Conservation (phyloP, 176 grass and related monocot genomes). For the sorghum (Sorghum bicolor) region DNA sequence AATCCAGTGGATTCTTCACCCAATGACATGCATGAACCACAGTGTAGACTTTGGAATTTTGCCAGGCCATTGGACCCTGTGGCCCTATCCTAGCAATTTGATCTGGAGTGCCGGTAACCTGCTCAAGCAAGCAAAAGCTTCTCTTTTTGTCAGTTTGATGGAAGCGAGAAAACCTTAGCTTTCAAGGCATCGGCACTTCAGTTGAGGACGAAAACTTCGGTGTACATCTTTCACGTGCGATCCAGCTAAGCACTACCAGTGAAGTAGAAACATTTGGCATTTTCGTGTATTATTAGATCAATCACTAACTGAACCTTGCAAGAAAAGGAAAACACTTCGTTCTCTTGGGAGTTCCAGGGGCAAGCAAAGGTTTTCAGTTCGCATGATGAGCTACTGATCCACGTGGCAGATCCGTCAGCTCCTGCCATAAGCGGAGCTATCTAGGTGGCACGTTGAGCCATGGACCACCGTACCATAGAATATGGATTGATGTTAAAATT, state of each 20-base stretch:
- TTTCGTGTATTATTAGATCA: not conserved
- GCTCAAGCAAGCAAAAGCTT: not conserved
- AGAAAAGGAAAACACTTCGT: not conserved
- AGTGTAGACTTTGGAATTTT: not conserved
- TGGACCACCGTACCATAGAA: too few species aligned
- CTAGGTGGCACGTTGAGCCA: too few species aligned
- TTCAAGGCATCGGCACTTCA: constrained; percentile 21
- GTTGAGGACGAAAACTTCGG: not conserved
- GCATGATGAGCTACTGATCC: not conserved
- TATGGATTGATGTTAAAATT: too few species aligned
- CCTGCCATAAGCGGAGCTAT: too few species aligned
- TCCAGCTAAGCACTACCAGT: not conserved
- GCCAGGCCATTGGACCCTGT: not conserved
- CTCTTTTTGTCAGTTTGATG: not conserved
- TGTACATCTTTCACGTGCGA: not conserved
- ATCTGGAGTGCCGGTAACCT: not conserved
- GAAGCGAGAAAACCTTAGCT: not conserved
- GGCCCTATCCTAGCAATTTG: not conserved
- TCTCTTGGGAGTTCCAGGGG: not conserved
- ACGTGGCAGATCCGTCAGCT: not conserved
- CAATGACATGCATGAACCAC: not conserved
- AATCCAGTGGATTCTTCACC: not conserved
- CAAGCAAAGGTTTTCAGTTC: not conserved
- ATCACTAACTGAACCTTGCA: not conserved
- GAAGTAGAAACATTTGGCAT: not conserved